Conservation (phyloP, 1,139 yeast species). For the Sugiyamaella paludigena region DNA sequence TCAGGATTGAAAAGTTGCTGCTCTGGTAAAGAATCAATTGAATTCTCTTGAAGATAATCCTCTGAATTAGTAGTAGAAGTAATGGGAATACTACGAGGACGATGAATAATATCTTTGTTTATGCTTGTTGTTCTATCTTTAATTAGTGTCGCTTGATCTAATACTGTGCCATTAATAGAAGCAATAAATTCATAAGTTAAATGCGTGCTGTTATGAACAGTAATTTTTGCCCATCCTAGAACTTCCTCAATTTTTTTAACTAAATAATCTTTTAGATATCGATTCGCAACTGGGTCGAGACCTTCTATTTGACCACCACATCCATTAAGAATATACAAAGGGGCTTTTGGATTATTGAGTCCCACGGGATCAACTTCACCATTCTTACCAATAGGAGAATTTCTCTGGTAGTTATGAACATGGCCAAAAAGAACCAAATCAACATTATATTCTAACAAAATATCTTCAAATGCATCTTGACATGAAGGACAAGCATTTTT, state of each 20-base stretch:
- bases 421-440: conserved; percentile 34
- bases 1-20: too few relatives aligned
- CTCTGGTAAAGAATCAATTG: too few relatives aligned
- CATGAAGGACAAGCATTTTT: conserved; percentile 28
- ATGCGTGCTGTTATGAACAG: conserved; percentile 52
- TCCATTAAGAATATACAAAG: conserved; percentile 36
- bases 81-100: too few relatives aligned
- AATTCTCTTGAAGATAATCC: too few relatives aligned
- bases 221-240: conserved; percentile 40
- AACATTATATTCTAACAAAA: conserved; percentile 29
- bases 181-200: conserved; percentile 42
- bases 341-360: conserved; percentile 32
- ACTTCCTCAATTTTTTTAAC: conserved; percentile 23
- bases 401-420: conserved; percentile 34
- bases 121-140: conserved; percentile 18
- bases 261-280: conserved; percentile 19
- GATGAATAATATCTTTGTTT: not conserved
- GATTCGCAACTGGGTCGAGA: conserved; percentile 23
- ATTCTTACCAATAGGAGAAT: conserved; percentile 26
- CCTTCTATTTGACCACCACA: conserved; percentile 36
- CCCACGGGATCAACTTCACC: conserved; percentile 30
- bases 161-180: conserved; percentile 42
- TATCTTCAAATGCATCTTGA: conserved; percentile 33
- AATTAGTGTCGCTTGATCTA: conserved; percentile 33
- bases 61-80: too few relatives aligned